These are phyloP conservation scores for Ambispora gerdemannii DNA, from an alignment of 192 early-diverging fungal genomes.

Conservation along the genomic window DNA sequence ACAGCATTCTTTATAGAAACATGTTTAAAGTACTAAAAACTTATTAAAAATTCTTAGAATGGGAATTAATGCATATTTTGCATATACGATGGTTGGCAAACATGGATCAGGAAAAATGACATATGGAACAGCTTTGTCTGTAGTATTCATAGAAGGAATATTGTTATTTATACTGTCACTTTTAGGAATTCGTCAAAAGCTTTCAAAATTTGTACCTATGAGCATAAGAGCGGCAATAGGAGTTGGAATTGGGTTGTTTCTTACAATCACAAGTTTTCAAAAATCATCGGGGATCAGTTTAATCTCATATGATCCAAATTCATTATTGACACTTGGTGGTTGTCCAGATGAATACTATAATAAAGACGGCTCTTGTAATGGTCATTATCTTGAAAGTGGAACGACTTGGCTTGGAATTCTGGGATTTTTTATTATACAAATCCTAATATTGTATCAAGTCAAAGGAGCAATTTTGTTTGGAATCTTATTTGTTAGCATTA, in stretches of 20 bases:
- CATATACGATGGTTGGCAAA: slow-evolving; percentile 81
- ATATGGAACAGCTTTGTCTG: slow-evolving; percentile 70
- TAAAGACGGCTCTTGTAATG: slow-evolving; percentile 52
- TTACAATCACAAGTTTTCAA: slow-evolving; percentile 77
- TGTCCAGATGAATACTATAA: slow-evolving; percentile 57
- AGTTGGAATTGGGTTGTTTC: slow-evolving; percentile 74
- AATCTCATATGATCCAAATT: slow-evolving; percentile 56
- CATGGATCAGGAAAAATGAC: slow-evolving; percentile 71
- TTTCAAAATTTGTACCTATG: slow-evolving; percentile 69
- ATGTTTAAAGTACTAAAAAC: too few relatives aligned
- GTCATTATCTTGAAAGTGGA: slow-evolving; percentile 61
- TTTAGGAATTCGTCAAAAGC: slow-evolving; percentile 75
- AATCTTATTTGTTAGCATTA: slow-evolving; percentile 66
- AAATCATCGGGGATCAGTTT: slow-evolving; percentile 77
- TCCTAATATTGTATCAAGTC: slow-evolving; percentile 63
- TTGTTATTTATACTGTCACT: slow-evolving; percentile 74
- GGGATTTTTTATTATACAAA: slow-evolving; percentile 68
- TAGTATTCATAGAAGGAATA: slow-evolving; percentile 82
- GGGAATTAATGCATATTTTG: slow-evolving; percentile 83
- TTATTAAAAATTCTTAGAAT: too few relatives aligned
- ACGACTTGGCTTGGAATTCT: slow-evolving; percentile 73
- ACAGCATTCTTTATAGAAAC: too few relatives aligned
- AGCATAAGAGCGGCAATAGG: slow-evolving; percentile 72
- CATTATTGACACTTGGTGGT: slow-evolving; percentile 64
- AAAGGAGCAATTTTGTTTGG: slow-evolving; percentile 71